phyloP scores from a whole-genome alignment of 116 monocot genomes.

The Zostera marina region DNA sequence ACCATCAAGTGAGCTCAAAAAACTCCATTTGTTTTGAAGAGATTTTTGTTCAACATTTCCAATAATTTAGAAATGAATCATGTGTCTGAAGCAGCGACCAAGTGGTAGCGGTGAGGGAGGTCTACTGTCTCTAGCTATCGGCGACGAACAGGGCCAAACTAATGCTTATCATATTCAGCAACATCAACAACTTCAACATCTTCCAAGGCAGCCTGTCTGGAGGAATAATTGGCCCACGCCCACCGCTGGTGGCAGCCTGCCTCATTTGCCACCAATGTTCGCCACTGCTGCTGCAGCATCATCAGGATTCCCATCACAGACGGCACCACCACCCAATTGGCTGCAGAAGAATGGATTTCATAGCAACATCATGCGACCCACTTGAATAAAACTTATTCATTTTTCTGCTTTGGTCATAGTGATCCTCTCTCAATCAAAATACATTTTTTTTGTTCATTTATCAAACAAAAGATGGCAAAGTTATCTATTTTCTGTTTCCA shows the following conservation, averaged over 20 bases:
- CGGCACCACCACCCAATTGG: slow-evolving; percentile 12
- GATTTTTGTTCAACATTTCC: too few relatives aligned
- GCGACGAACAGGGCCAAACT: slow-evolving; percentile 1
- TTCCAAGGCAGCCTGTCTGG: slow-evolving; percentile 7
- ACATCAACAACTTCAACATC: slow-evolving; percentile 7
- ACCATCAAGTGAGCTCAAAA: slow-evolving; percentile 16
- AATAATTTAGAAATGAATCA: not conserved
- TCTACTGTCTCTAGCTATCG: slow-evolving; percentile 12
- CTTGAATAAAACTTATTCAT: not conserved
- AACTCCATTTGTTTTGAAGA: not conserved
- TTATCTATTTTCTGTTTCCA: not conserved
- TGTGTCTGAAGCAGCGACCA: not conserved
- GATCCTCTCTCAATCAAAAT: not conserved
- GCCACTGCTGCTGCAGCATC: slow-evolving; percentile 44
- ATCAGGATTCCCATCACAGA: slow-evolving; percentile 63
- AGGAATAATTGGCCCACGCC: slow-evolving; percentile 2
- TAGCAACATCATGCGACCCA: slow-evolving; percentile 13
- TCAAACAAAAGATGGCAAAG: too few relatives aligned
- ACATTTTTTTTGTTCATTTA: too few relatives aligned
- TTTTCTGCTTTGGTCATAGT: not conserved
- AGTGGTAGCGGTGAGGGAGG: not conserved
- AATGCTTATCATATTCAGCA: slow-evolving; percentile 7
- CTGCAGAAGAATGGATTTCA: slow-evolving; percentile 39
- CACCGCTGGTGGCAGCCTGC: not conserved
- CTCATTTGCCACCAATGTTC: not conserved